Conservation (phyloP, 2,329 filamentous ascomycete genomes). For the Penicillium expansum region DNA sequence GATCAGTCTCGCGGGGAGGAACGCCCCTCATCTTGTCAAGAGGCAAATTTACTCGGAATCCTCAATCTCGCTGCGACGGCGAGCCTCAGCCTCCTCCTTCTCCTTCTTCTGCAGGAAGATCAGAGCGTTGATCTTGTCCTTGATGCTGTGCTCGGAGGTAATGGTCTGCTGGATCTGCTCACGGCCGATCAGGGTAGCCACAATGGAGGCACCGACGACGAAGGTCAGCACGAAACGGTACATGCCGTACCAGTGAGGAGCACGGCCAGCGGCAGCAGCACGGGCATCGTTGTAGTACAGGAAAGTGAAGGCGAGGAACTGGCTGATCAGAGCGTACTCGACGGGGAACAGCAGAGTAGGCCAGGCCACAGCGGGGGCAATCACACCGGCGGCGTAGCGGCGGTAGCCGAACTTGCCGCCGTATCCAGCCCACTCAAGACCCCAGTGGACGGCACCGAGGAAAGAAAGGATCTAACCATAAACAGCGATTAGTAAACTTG, state of each 20-base stretch:
- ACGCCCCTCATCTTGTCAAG: constrained; percentile 10
- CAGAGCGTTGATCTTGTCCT: constrained; percentile 54
- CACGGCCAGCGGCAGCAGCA: constrained; percentile 71
- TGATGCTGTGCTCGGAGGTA: constrained; percentile 37
- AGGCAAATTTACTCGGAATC: constrained; percentile 34
- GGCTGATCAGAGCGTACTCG: constrained; percentile 79
- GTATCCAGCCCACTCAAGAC: constrained; percentile 76
- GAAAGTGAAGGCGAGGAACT: constrained; percentile 80
- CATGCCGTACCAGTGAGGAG: constrained; percentile 78
- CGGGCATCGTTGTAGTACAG: constrained; percentile 82
- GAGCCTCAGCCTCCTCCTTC: constrained; percentile 44
- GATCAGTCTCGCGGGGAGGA: constrained; percentile 17
- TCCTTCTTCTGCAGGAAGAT: constrained; percentile 48
- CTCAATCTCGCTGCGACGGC: constrained; percentile 31
- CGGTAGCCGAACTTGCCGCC: constrained; percentile 67
- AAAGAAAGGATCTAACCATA: constrained; percentile 75
- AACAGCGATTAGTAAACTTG: constrained; percentile 12
- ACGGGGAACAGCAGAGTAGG: constrained; percentile 80
- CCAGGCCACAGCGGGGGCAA: constrained; percentile 80
- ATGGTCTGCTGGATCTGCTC: constrained; percentile 63
- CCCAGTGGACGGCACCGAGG: constrained; percentile 91
- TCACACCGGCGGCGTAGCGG: constrained; percentile 79
- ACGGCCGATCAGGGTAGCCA: constrained; percentile 75
- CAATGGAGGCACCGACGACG: constrained; percentile 78
- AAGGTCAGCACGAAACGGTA: constrained; percentile 93